Evolutionary conservation across 164 flowering plant species (phyloP).

Genomic region (Vitis riparia): DNA sequence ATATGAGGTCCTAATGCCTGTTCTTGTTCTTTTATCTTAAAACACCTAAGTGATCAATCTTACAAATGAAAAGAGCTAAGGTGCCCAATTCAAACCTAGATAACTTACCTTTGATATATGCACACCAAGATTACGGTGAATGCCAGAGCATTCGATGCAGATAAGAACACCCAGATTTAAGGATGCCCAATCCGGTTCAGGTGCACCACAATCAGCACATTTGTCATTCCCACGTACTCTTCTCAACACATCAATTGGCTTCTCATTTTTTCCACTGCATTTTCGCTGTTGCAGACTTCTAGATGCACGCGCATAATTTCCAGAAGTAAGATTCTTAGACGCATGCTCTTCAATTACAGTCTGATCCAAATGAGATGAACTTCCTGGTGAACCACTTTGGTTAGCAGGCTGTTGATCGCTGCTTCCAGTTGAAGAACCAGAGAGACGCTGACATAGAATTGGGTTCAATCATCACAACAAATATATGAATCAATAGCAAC

Average conservation of each 20-base stretch:
- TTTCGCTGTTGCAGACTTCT: slow-evolving; percentile 59
- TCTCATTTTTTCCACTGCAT: slow-evolving; percentile 53
- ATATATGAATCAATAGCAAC: neutral
- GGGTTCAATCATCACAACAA: slow-evolving; percentile 8
- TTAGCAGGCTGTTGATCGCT: slow-evolving; percentile 61
- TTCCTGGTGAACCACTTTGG: slow-evolving; percentile 84
- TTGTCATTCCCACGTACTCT: slow-evolving; percentile 85
- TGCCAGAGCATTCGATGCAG: slow-evolving; percentile 98
- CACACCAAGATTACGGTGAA: slow-evolving; percentile 98
- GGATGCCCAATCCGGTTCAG: slow-evolving; percentile 99
- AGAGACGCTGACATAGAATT: slow-evolving; percentile 34
- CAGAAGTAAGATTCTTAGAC: slow-evolving; percentile 35
- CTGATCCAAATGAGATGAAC: slow-evolving; percentile 69
- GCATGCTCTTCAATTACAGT: slow-evolving; percentile 49
- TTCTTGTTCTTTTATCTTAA: neutral
- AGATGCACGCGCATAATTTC: slow-evolving; percentile 49
- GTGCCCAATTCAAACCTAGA: neutral
- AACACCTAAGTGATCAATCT: neutral
- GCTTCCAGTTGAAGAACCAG: slow-evolving; percentile 53
- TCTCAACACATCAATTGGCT: slow-evolving; percentile 74
- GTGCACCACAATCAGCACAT: slow-evolving; percentile 98
- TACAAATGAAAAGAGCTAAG: neutral
- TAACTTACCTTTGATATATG: slow-evolving; percentile 73
- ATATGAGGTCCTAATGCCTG: neutral
- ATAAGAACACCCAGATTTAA: slow-evolving; percentile 93